Evolutionary conservation across 2,329 filamentous ascomycete species (phyloP), one percentile per base, ranked within the genome.

Genomic region (Xylaria sp.): DNA sequence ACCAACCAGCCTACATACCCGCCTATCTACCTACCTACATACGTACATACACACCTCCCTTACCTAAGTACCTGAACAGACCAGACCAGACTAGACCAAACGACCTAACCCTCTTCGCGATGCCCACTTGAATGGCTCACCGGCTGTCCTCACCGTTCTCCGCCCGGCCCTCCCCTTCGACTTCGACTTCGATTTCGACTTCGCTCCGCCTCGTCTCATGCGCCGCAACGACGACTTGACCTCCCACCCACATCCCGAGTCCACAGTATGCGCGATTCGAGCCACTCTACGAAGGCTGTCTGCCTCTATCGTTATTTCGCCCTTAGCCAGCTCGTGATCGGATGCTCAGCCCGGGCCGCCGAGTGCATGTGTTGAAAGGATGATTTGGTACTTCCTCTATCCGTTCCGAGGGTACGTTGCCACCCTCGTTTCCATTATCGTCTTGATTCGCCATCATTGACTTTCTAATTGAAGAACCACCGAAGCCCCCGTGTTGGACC

Each of bases 351-450:
- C 55, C 65, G 63, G 63, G 71, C 65, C 53, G 57, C 61, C 67
- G 67, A 70, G 58, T 63, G 51, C 60, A 65, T 62, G 50, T 54
- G 64, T 69, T 70, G 68, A 71, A 77, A 79, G 75, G 75, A 88
- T 93, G 90, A 90, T 93, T 81, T 93, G 90, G 90, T 93, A 92
- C 82, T 81, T 94, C 60, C 82, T 94, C 72, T 93, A 92, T 82
- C 91, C 91, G 77, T 84, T 94, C 73, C 86, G 92, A 86, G 90
- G 92, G 91, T 92, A 81, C 80, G 90, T 86, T 53, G 47, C 57
- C 21, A 24, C 45, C 27, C 45, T 51, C 68, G 39, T 62, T 47
- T 36, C 21, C 24, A 7, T 7, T 11, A 39, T 39, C 61, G 11
- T 14, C 32, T 57, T 24, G 56, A 27, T 48, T 42, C 27, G 34